Percentiles rank a stretch among this genome's conserved stretches.
phyloP scores from a whole-genome alignment of 371 early-diverging fungal genomes.

The Saksenaea vasiformis region DNA sequence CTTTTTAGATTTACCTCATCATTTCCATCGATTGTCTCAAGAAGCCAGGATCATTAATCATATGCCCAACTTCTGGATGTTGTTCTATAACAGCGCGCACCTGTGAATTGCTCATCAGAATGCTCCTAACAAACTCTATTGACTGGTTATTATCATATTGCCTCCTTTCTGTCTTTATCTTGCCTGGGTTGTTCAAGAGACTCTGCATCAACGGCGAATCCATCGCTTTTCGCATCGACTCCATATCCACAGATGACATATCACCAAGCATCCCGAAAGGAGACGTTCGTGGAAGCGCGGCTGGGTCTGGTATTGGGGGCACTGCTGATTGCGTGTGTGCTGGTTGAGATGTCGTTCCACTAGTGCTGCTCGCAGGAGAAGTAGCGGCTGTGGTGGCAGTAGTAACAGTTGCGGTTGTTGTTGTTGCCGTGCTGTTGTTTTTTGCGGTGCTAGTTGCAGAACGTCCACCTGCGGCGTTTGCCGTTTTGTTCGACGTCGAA shows the following conservation, averaged over 20 bases:
- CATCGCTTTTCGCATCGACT: slow-evolving; percentile 54
- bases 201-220: slow-evolving; percentile 55
- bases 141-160: background rate
- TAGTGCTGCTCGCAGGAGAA: slow-evolving; percentile 10
- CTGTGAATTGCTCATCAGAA: slow-evolving; percentile 76
- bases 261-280: slow-evolving; percentile 17
- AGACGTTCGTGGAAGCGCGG: slow-evolving; percentile 7
- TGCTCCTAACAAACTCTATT: slow-evolving; percentile 67
- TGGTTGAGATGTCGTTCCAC: background rate
- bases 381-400: background rate
- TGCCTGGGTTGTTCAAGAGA: slow-evolving; percentile 48
- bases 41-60: slow-evolving; percentile 77
- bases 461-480: slow-evolving; percentile 38
- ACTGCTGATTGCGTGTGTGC: slow-evolving; percentile 11
- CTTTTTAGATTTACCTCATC: slow-evolving; percentile 38
- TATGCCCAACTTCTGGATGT: slow-evolving; percentile 79
- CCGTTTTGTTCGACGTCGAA: slow-evolving; percentile 25
- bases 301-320: slow-evolving; percentile 10
- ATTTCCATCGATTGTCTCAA: slow-evolving; percentile 69
- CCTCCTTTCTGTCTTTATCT: background rate
- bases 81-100: slow-evolving; percentile 67
- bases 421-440: background rate
- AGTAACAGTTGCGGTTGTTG: background rate
- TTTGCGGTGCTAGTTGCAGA: slow-evolving; percentile 18
- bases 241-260: slow-evolving; percentile 40